Conservation (phyloP, 108 stramenopile genomes). For the Fragilaria radians region DNA sequence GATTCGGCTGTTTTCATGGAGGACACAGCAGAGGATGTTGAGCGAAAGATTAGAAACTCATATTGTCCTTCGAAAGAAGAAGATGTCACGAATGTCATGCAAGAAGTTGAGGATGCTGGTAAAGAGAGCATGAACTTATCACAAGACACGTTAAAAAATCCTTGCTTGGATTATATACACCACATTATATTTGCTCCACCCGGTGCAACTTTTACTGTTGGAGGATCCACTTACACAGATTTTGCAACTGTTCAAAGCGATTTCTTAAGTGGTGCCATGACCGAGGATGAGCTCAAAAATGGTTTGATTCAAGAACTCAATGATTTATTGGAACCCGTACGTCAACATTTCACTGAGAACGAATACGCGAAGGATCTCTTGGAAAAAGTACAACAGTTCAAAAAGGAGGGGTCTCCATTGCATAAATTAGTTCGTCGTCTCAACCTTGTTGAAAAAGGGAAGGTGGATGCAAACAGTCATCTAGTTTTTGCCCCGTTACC, state of each 20-base stretch:
- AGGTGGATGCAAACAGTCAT: constrained; percentile 55
- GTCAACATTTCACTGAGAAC: constrained; percentile 88
- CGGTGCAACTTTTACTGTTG: constrained; percentile 53
- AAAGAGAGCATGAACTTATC: constrained; percentile 82
- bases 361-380: constrained; percentile 85
- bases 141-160: constrained; percentile 85
- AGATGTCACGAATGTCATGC: constrained; percentile 1
- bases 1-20: constrained; percentile 99
- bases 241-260: constrained; percentile 71
- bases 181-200: constrained; percentile 91
- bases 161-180: constrained; percentile 93
- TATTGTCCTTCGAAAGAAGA: constrained; percentile 80
- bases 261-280: constrained; percentile 72
- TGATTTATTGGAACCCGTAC: constrained; percentile 90
- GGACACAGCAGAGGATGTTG: constrained; percentile 88
- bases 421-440: constrained; percentile 47
- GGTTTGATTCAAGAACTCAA: constrained; percentile 88
- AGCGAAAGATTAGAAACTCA: constrained; percentile 85
- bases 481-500: constrained; percentile 85
- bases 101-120: constrained; percentile 53
- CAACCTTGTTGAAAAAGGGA: constrained; percentile 51
- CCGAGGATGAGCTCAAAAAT: constrained; percentile 64
- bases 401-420: constrained; percentile 43
- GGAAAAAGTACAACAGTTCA: constrained; percentile 84
- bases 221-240: constrained; percentile 57